A percentile compares a stretch with the other conserved stretches of the same genome.
These are phyloP conservation scores for Syncephalastrum racemosum DNA, from an alignment of 371 early-diverging fungal genomes.

Conservation along the genomic window DNA sequence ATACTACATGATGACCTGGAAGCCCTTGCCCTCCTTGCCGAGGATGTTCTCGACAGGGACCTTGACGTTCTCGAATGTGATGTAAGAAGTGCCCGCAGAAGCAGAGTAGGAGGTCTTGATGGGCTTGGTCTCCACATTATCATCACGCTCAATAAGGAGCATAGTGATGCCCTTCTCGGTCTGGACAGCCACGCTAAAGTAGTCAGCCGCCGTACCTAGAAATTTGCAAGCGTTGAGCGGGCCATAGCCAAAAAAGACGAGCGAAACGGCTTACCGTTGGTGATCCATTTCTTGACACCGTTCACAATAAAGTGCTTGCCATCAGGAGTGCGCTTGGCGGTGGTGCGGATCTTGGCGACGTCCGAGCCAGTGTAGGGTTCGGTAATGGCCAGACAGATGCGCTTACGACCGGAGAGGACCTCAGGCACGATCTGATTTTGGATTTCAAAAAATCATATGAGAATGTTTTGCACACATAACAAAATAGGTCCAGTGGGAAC, in stretches of 20 bases:
- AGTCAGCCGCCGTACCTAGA: slow-evolving; percentile 43
- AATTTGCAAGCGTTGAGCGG: neutral
- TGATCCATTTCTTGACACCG: slow-evolving; percentile 82
- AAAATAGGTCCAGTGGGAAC: no score
- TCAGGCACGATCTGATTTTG: slow-evolving; percentile 69
- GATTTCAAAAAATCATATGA: slow-evolving; percentile 76
- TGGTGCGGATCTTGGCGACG: slow-evolving; percentile 72
- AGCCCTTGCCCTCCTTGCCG: slow-evolving; percentile 86
- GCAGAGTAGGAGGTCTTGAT: slow-evolving; percentile 66
- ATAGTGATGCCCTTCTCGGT: slow-evolving; percentile 69
- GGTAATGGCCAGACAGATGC: slow-evolving; percentile 70
- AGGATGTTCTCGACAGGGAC: slow-evolving; percentile 84
- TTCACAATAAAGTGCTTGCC: slow-evolving; percentile 70
- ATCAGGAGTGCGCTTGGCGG: slow-evolving; percentile 69
- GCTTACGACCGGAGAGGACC: slow-evolving; percentile 70
- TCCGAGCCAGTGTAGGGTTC: slow-evolving; percentile 78
- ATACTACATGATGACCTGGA: slow-evolving; percentile 71
- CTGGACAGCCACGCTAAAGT: slow-evolving; percentile 63
- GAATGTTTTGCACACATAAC: slow-evolving; percentile 30
- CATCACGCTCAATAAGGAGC: slow-evolving; percentile 58
- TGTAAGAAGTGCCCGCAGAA: slow-evolving; percentile 56
- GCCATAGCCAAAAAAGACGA: neutral
- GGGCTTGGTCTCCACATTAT: slow-evolving; percentile 56
- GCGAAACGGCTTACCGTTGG: slow-evolving; percentile 56
- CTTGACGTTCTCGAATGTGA: slow-evolving; percentile 54